Conservation (phyloP, 495 filamentous ascomycete species). For the Podospora didyma region DNA sequence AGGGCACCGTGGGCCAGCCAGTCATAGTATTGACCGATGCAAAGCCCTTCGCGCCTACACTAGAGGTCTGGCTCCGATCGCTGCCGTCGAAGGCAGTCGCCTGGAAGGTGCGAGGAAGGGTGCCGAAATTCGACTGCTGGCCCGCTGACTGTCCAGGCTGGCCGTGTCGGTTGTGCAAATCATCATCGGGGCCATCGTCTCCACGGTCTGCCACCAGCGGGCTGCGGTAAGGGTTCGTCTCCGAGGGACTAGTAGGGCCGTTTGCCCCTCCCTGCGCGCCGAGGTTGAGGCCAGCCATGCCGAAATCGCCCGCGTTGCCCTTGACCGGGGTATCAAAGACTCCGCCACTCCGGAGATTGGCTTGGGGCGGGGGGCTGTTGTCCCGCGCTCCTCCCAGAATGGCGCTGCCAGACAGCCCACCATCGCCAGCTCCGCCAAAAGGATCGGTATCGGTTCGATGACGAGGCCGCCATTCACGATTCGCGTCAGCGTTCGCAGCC, state of each 20-base stretch:
- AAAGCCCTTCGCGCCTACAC: conserved; percentile 70
- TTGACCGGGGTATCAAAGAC: conserved; percentile 56
- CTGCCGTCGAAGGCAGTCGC: conserved; percentile 60
- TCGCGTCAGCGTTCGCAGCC: conserved; percentile 26
- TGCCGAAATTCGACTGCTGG: conserved; percentile 41
- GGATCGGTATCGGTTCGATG: conserved; percentile 78
- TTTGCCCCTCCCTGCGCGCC: conserved; percentile 49
- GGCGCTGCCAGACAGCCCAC: conserved; percentile 64
- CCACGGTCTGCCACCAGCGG: conserved; percentile 59
- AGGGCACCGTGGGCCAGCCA: conserved; percentile 64
- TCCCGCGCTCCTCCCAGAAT: conserved; percentile 75
- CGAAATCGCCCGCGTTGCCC: conserved; percentile 60
- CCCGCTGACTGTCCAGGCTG: conserved; percentile 36
- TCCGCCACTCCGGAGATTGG: conserved; percentile 33
- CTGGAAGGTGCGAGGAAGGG: conserved; percentile 44
- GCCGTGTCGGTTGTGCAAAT: conserved; percentile 48
- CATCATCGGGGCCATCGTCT: conserved; percentile 67
- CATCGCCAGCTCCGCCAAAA: conserved; percentile 58
- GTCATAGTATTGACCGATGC: conserved; percentile 58
- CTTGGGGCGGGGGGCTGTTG: conserved; percentile 52
- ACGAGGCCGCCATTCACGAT: conserved; percentile 46
- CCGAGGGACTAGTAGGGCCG: conserved; percentile 75
- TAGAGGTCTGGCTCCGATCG: conserved; percentile 88
- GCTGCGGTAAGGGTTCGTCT: conserved; percentile 97
- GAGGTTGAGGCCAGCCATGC: conserved; percentile 74